A percentile compares a stretch with the other conserved stretches of the same genome.
Conservation (phyloP, 2,329 filamentous ascomycete species). For the Fusarium sulawesiense region DNA sequence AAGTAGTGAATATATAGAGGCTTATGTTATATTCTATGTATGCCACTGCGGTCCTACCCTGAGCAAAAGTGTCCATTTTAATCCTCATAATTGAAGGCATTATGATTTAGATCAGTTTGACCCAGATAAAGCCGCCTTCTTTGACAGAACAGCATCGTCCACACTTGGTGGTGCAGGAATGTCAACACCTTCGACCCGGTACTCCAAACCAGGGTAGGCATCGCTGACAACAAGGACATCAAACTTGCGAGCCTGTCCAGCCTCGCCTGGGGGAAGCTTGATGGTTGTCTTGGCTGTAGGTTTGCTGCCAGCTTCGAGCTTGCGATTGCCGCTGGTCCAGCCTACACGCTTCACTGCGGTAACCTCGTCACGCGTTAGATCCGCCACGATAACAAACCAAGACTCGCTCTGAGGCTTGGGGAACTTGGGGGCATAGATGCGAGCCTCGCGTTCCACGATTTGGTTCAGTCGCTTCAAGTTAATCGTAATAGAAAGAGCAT, state of each 20-base stretch:
- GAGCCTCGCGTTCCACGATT: conserved; percentile 71
- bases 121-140: conserved; percentile 48
- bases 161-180: conserved; percentile 63
- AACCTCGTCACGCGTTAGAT: conserved; percentile 76
- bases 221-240: conserved; percentile 86
- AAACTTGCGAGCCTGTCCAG: conserved; percentile 67
- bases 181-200: conserved; percentile 60
- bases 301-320: conserved; percentile 56
- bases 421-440: conserved; percentile 88
- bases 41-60: background rate
- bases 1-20: background rate
- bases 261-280: conserved; percentile 65
- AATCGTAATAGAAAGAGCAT: conserved; percentile 71
- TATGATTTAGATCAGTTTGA: conserved; percentile 20
- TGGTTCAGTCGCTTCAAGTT: conserved; percentile 74
- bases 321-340: conserved; percentile 64
- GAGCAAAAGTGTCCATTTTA: background rate
- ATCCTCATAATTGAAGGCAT: background rate
- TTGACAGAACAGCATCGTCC: conserved; percentile 59
- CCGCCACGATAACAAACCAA: conserved; percentile 85
- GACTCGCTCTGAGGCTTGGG: conserved; percentile 96
- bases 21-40: background rate
- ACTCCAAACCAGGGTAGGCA: conserved; percentile 81
- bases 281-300: conserved; percentile 68
- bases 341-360: conserved; percentile 86